Percentiles rank a stretch among this genome's conserved stretches.
Conservation (phyloP, 805 yeast species). For the Candida parachauliodes region DNA sequence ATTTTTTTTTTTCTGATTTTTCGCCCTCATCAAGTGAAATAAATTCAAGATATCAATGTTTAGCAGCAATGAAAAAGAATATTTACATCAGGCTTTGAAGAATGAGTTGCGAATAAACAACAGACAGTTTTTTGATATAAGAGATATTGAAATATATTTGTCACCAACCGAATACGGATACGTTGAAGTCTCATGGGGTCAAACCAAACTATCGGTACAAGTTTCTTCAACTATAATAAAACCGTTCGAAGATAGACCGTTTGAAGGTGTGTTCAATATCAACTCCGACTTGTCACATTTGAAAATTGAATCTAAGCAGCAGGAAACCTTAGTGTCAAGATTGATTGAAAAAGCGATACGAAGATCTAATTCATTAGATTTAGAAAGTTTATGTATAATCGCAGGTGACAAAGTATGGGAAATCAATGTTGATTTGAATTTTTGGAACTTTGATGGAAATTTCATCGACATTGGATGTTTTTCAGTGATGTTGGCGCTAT, state of each 20-base stretch:
- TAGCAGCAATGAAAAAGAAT: slow-evolving; percentile 52
- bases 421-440: slow-evolving; percentile 84
- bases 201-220: slow-evolving; percentile 64
- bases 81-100: slow-evolving; percentile 60
- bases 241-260: slow-evolving; percentile 89
- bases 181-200: slow-evolving; percentile 74
- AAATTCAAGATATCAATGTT: too few species aligned
- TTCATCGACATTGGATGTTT: slow-evolving; percentile 86
- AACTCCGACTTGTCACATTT: slow-evolving; percentile 91
- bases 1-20: slow-evolving; percentile 1
- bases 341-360: slow-evolving; percentile 89
- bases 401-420: slow-evolving; percentile 93
- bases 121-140: slow-evolving; percentile 57
- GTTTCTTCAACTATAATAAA: slow-evolving; percentile 71
- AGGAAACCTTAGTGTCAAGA: slow-evolving; percentile 76
- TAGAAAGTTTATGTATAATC: slow-evolving; percentile 84
- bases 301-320: slow-evolving; percentile 74
- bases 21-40: slow-evolving; percentile 45
- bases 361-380: slow-evolving; percentile 85
- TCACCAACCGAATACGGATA: slow-evolving; percentile 73
- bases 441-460: slow-evolving; percentile 88
- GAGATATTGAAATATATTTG: slow-evolving; percentile 54
- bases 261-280: slow-evolving; percentile 84
- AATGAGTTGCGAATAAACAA: slow-evolving; percentile 66
- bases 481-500: slow-evolving; percentile 82